These are phyloP conservation scores for Fusarium foetens DNA, from an alignment of 2,329 filamentous ascomycete genomes.

Conservation along the genomic window DNA sequence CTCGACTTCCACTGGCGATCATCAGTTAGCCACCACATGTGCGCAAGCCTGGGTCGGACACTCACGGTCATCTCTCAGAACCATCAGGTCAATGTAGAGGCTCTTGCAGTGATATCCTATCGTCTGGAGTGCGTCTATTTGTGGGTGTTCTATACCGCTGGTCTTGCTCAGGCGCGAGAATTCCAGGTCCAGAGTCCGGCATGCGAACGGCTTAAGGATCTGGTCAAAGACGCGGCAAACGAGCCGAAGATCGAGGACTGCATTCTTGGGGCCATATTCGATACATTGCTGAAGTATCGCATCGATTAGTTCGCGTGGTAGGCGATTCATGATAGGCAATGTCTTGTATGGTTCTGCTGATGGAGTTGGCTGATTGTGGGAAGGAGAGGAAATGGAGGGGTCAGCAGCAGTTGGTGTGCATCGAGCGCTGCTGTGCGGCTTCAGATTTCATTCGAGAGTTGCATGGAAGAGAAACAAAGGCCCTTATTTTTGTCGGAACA, in stretches of 20 bases:
- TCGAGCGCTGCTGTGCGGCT: slow-evolving; percentile 7
- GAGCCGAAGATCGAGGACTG: slow-evolving; percentile 56
- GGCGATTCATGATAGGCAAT: slow-evolving; percentile 53
- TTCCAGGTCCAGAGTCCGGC: slow-evolving; percentile 61
- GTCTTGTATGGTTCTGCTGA: neutral
- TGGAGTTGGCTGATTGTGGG: neutral
- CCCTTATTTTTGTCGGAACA: neutral
- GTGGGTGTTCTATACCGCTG: slow-evolving; percentile 48
- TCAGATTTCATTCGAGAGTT: neutral
- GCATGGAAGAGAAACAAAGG: neutral
- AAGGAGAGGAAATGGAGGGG: slow-evolving; percentile 11
- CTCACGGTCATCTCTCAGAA: slow-evolving; percentile 62
- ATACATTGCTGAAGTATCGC: slow-evolving; percentile 58
- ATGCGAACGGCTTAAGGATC: slow-evolving; percentile 57
- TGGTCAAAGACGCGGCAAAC: slow-evolving; percentile 62
- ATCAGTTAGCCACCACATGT: slow-evolving; percentile 24
- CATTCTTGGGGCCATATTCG: slow-evolving; percentile 56
- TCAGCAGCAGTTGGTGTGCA: slow-evolving; percentile 24
- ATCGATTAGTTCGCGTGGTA: slow-evolving; percentile 60
- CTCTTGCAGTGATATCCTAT: slow-evolving; percentile 60
- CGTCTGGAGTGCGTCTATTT: slow-evolving; percentile 55
- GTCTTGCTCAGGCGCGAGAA: slow-evolving; percentile 58
- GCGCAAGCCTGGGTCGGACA: neutral
- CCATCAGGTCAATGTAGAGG: slow-evolving; percentile 63
- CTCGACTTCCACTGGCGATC: slow-evolving; percentile 58